phyloP scores from a whole-genome alignment of 2,329 filamentous ascomycete genomes.

The Curvularia sp. region DNA sequence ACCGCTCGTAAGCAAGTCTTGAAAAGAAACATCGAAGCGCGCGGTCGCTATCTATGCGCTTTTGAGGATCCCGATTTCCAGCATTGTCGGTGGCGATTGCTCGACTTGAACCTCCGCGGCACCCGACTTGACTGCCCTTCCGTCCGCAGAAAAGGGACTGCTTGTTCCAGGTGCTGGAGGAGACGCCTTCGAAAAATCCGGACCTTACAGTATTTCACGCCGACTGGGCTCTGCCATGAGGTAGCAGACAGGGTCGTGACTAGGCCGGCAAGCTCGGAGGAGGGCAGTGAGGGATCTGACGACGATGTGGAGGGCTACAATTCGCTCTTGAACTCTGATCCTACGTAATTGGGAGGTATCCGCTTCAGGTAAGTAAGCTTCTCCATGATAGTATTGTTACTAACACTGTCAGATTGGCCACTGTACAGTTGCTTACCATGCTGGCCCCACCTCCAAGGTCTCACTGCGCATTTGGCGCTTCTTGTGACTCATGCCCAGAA shows the following conservation, averaged over 20 bases:
- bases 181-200: constrained; percentile 32
- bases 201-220: constrained; percentile 37
- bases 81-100: constrained; percentile 34
- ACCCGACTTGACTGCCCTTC: constrained; percentile 28
- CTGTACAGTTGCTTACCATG: constrained; percentile 19
- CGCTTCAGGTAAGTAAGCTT: constrained; percentile 10
- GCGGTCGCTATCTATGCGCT: constrained; percentile 30
- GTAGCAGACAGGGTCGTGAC: constrained; percentile 31
- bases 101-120: constrained; percentile 36
- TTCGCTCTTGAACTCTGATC: constrained; percentile 17
- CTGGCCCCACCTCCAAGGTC: constrained; percentile 29
- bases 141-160: constrained; percentile 31
- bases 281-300: constrained; percentile 25
- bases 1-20: constrained; percentile 25
- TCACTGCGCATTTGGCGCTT: constrained; percentile 32
- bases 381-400: neutral
- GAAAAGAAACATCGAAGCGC: constrained; percentile 35
- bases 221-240: constrained; percentile 39
- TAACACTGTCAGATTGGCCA: constrained; percentile 6
- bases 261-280: constrained; percentile 25
- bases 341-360: neutral
- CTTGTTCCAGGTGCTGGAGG: constrained; percentile 37
- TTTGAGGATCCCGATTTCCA: constrained; percentile 38
- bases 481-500: constrained; percentile 27
- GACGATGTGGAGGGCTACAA: constrained; percentile 39